A percentile compares a stretch with the other conserved stretches of the same genome.
Evolutionary conservation across 371 early-diverging fungal genomes (phyloP).

Genomic region (Dichotomocladium elegans): DNA sequence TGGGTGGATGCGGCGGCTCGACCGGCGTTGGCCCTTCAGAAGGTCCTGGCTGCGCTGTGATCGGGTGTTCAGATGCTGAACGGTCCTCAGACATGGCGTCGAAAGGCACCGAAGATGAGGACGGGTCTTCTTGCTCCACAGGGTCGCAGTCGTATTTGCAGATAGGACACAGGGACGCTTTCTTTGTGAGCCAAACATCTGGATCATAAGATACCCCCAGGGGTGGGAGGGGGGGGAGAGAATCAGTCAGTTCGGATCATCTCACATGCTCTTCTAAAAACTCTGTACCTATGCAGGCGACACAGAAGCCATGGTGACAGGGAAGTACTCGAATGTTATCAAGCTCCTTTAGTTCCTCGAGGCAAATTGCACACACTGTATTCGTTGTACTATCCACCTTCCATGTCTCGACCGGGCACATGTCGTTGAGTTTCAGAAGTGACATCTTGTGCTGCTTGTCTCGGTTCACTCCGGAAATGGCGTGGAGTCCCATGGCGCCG

Average conservation of each 20-base stretch:
- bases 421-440: constrained; percentile 7
- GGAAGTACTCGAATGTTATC: constrained; percentile 30
- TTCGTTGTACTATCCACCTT: constrained; percentile 16
- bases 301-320: constrained; percentile 40
- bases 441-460: constrained; percentile 13
- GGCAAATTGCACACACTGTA: constrained; percentile 34
- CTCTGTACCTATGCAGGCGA: constrained; percentile 45
- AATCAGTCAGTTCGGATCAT: not conserved
- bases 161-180: constrained; percentile 36
- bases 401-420: constrained; percentile 3
- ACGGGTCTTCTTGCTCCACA: not conserved
- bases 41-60: no score
- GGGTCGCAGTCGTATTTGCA: constrained; percentile 33
- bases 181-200: constrained; percentile 41
- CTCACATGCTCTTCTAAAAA: no score
- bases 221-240: not conserved
- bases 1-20: no score
- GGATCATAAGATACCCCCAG: not conserved
- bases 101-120: no score
- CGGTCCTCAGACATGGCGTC: no score
- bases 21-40: no score
- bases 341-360: constrained; percentile 33
- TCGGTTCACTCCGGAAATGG: no score
- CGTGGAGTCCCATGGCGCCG: no score
- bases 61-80: no score